Conservation (phyloP, 192 early-diverging fungal species). For the Paraglomus brasilianum region DNA sequence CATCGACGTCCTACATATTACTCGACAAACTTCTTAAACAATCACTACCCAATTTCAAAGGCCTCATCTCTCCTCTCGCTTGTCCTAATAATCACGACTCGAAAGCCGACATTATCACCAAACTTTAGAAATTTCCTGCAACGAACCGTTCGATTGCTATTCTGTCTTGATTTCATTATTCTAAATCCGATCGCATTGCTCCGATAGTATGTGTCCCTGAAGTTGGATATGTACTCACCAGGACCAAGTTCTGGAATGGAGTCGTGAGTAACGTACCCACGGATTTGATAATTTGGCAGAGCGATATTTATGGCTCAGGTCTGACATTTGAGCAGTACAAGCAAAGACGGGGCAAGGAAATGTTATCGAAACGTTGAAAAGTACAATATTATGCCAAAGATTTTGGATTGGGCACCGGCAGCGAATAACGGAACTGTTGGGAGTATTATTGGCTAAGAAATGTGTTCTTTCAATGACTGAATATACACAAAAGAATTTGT, state of each 20-base stretch:
- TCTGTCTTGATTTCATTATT: slow-evolving; percentile 73
- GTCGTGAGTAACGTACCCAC: slow-evolving; percentile 78
- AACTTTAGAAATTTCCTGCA: slow-evolving; percentile 45
- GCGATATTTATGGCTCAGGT: slow-evolving; percentile 82
- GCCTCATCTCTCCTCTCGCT: slow-evolving; percentile 53
- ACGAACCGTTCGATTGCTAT: slow-evolving; percentile 59
- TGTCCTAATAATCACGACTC: slow-evolving; percentile 50
- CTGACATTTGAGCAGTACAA: slow-evolving; percentile 53
- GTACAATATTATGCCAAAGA: slow-evolving; percentile 60
- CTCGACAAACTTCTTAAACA: slow-evolving; percentile 72
- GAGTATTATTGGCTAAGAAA: slow-evolving; percentile 25
- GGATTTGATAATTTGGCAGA: slow-evolving; percentile 79
- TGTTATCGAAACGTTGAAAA: slow-evolving; percentile 72
- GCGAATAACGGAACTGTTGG: slow-evolving; percentile 72
- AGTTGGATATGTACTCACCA: slow-evolving; percentile 60
- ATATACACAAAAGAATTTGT: too few relatives aligned
- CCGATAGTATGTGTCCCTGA: slow-evolving; percentile 74
- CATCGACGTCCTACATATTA: slow-evolving; percentile 62
- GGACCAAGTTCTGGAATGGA: too few relatives aligned
- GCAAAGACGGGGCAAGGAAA: slow-evolving; percentile 34
- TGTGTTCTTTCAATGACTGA: too few relatives aligned
- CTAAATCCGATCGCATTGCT: slow-evolving; percentile 61
- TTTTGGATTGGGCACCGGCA: slow-evolving; percentile 58
- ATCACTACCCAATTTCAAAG: slow-evolving; percentile 37
- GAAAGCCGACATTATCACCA: slow-evolving; percentile 50